Evolutionary conservation across 1,284 basidiomycete genomes (phyloP), one percentile per base, ranked within the genome.

Genomic region (Trichosporon inkin): DNA sequence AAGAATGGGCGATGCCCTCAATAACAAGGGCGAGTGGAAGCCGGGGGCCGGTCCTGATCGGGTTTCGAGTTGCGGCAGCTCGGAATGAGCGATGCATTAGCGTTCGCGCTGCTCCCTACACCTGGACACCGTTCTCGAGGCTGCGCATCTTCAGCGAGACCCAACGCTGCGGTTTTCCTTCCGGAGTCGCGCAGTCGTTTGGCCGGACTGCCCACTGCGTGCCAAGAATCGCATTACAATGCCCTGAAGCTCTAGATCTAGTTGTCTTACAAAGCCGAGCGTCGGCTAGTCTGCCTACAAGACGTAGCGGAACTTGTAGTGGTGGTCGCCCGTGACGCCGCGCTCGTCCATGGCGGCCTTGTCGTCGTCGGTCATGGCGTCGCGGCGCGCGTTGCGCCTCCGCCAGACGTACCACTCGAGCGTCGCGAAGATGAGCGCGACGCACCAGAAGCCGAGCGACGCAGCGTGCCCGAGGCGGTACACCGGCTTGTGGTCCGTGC

Each of bases 361-460:
- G 8, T 58, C 56, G 16, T 52, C 47, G 10, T n/a, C 3, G n/a
- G 49, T 41, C 56, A 58, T 53, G 10, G 20, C 20, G 22, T 52
- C 56, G 11, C 56, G 49, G 8, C 14, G 8, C 10, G 35, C 19
- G 14, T 58, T 58, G 49, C 56, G 56, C 16, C 19, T 11, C 7
- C 56, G 56, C 56, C 56, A 58, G 49, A 58, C 16, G 6, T 22
- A 58, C 49, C 49, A 58, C 56, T 58, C 56, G 49, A 58, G 34
- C 11, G 49, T 41, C 13, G 51, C 49, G 20, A 53, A 52, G 19
- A 41, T 35, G 49, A 58, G 51, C 24, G 24, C 56, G 20, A 52
- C 47, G 19, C 7, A 13, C 56, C 56, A 58, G 51, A 58, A 58
- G 36, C 22, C 38, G 16, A 58, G 38, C 17, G 37, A 40, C 11